Percentiles rank a stretch among this genome's conserved stretches.
These are phyloP conservation scores for Acanthamoeba lenticulata DNA, from an alignment of 208 protist genomes.

Conservation along the genomic window DNA sequence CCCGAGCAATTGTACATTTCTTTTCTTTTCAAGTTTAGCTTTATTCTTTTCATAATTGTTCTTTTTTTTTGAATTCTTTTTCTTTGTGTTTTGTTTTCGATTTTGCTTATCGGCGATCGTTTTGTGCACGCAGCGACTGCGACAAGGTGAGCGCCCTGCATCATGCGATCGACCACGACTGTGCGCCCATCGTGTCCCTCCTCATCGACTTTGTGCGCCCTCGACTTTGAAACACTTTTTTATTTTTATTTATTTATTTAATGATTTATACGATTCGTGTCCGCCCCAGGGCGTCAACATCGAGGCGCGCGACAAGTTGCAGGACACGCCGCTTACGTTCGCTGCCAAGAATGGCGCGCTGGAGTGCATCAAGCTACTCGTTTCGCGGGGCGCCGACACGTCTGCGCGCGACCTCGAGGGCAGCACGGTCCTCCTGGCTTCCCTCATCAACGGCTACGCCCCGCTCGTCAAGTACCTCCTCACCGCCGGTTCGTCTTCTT, in stretches of 20 bases:
- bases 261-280: too few species aligned
- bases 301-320: not conserved
- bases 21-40: not conserved
- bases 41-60: not conserved
- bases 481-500: not conserved
- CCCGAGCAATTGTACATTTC: not conserved
- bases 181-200: not conserved
- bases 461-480: slow-evolving; percentile 9
- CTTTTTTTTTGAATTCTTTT: not conserved
- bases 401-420: not conserved
- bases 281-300: slow-evolving; percentile 16
- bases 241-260: not conserved
- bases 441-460: slow-evolving; percentile 31
- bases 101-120: not conserved
- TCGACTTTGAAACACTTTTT: not conserved
- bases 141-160: not conserved
- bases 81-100: not conserved
- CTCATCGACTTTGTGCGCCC: not conserved
- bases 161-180: slow-evolving; percentile 32
- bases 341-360: slow-evolving; percentile 24
- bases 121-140: not conserved
- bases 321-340: slow-evolving; percentile 4
- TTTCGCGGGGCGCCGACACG: not conserved
- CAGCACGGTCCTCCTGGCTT: slow-evolving; percentile 20
- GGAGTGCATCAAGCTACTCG: slow-evolving; percentile 41